These are phyloP conservation scores for Paecilomyces formosus DNA, from an alignment of 2,329 filamentous ascomycete species.

Conservation along the genomic window DNA sequence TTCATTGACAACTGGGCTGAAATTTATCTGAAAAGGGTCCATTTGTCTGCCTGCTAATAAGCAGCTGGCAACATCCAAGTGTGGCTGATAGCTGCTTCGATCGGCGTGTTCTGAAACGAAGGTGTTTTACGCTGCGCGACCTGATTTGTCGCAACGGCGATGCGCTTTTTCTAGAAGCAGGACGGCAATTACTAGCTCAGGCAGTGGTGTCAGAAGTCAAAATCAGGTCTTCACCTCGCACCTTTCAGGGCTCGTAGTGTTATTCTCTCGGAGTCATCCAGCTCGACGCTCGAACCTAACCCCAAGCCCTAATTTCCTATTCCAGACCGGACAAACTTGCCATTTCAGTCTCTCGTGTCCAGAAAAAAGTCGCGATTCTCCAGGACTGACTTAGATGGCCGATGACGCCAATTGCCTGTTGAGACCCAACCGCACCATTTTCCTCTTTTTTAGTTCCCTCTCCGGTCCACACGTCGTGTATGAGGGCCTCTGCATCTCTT, in stretches of 20 bases:
- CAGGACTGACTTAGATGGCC: neutral
- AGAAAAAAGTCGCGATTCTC: neutral
- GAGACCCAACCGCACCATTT: neutral
- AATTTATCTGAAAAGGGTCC: neutral
- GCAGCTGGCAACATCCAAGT: neutral
- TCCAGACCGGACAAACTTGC: neutral
- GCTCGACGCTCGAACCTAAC: neutral
- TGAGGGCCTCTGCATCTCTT: conserved; percentile 17
- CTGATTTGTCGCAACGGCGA: neutral
- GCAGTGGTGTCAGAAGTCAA: neutral
- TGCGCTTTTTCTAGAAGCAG: neutral
- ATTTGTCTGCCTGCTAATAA: neutral
- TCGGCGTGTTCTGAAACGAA: neutral
- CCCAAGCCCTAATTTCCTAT: neutral
- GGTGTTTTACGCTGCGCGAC: neutral
- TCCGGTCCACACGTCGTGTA: conserved; percentile 16
- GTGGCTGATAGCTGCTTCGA: neutral
- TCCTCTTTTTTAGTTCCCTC: neutral
- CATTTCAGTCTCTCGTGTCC: neutral
- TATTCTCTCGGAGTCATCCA: neutral
- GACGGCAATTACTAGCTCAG: neutral
- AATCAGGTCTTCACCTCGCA: neutral
- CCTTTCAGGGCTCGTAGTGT: neutral
- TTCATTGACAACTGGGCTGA: neutral
- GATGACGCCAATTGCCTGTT: neutral